phyloP scores from a whole-genome alignment of 1,284 basidiomycete genomes.

The Rhodotorula glutinis region DNA sequence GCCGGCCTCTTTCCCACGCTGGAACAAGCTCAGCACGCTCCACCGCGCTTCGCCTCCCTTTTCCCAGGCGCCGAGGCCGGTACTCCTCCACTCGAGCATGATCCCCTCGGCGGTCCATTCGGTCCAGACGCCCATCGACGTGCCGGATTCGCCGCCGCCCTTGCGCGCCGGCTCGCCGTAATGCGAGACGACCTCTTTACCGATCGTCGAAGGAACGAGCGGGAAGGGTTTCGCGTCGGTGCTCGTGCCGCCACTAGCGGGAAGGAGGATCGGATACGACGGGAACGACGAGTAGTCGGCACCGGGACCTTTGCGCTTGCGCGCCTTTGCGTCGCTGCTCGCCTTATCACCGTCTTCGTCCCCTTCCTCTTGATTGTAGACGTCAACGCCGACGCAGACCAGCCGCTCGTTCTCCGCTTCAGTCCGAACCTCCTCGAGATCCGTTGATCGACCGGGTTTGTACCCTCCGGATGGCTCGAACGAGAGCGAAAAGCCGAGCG shows the following conservation, averaged over 20 bases:
- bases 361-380: slow-evolving; percentile 62
- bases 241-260: slow-evolving; percentile 50
- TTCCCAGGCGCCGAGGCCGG: slow-evolving; percentile 79
- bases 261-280: slow-evolving; percentile 59
- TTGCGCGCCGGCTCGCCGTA: slow-evolving; percentile 82
- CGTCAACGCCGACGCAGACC: slow-evolving; percentile 66
- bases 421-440: slow-evolving; percentile 54
- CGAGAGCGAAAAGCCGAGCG: slow-evolving; percentile 72
- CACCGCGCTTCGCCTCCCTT: slow-evolving; percentile 72
- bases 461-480: slow-evolving; percentile 57
- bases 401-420: slow-evolving; percentile 51
- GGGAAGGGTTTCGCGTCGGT: slow-evolving; percentile 50
- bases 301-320: neutral
- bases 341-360: neutral
- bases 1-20: slow-evolving; percentile 17
- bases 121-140: slow-evolving; percentile 80
- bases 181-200: slow-evolving; percentile 66
- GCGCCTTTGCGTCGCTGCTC: neutral
- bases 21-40: slow-evolving; percentile 68
- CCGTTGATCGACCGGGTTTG: slow-evolving; percentile 46
- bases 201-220: slow-evolving; percentile 59
- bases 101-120: slow-evolving; percentile 66
- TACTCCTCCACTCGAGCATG: slow-evolving; percentile 76
- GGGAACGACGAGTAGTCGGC: slow-evolving; percentile 39
- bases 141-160: slow-evolving; percentile 65